Percentiles rank a stretch among this genome's conserved stretches.
phyloP scores from a whole-genome alignment of 1,284 basidiomycete genomes.

The Ustilago shanxiensis region DNA sequence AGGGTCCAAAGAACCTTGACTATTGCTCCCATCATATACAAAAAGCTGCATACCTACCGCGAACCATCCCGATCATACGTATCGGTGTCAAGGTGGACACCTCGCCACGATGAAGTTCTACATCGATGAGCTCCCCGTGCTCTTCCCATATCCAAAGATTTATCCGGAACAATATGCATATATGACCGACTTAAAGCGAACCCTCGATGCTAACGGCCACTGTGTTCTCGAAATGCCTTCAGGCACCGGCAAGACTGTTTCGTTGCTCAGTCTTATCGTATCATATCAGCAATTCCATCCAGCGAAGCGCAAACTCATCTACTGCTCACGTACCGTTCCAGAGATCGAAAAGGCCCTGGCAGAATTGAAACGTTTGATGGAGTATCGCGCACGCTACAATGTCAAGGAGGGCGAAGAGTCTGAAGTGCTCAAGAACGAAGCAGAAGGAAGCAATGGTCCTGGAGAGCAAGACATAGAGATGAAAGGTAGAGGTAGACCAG shows the following conservation, averaged over 20 bases:
- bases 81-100: not conserved
- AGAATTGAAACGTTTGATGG: constrained; percentile 94
- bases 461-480: constrained; percentile 43
- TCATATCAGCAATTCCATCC: constrained; percentile 97
- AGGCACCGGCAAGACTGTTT: constrained; percentile 98
- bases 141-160: constrained; percentile 72
- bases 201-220: constrained; percentile 91
- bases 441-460: constrained; percentile 27
- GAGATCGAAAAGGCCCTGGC: constrained; percentile 99
- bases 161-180: constrained; percentile 94
- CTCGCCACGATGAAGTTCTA: constrained; percentile 86
- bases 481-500: constrained; percentile 48
- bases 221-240: constrained; percentile 99
- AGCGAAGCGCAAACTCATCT: constrained; percentile 91
- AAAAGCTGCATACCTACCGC: not conserved
- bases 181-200: constrained; percentile 97
- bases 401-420: constrained; percentile 74
- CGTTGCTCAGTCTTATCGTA: constrained; percentile 93
- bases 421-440: constrained; percentile 77
- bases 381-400: constrained; percentile 77
- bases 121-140: constrained; percentile 83
- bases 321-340: constrained; percentile 99
- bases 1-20: not conserved
- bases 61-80: not conserved
- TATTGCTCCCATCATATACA: not conserved